Evolutionary conservation across 441 rosid species (phyloP), one percentile per base, ranked within the genome.

Genomic region (Raphanus hybrid): DNA sequence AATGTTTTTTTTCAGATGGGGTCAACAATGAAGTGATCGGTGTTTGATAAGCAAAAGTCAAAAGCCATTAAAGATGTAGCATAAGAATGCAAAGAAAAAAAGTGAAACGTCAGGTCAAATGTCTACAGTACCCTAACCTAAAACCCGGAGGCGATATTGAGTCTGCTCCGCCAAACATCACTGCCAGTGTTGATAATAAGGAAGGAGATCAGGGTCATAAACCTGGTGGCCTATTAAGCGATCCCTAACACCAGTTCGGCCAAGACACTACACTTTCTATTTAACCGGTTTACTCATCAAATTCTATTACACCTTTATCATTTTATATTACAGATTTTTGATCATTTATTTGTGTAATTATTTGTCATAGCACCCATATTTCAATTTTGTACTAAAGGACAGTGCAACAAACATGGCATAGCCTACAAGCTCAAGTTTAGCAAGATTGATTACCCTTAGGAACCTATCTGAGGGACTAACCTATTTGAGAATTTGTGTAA

Each of bases 21-120:
- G 70, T 88, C 99, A 37, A 92, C 92, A 70, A 93, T 96, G 99
- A 96, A 94, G 85, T 81, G 83, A 70, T 88, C 99, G 2, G 92
- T 96, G 65, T 96, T 96, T 68, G 99, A 96, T 77, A 91, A 94
- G 0, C 97, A 91, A 85, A 92, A 98, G 6, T 86, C 92, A 0
- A 92, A 86, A 82, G 97, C 1, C 98, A 12, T 78, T 96, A 48
- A 92, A 71, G 84, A 86, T 82, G 64, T 94, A 97, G 99, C 99
- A 87, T 52, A 91, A 58, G 37, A n/a, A n/a, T n/a, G n/a, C n/a
- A n/a, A n/a, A n/a, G n/a, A n/a, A n/a, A n/a, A n/a, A n/a, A n/a
- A n/a, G n/a, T n/a, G n/a, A n/a, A n/a, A n/a, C n/a, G n/a, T n/a
- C n/a, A n/a, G n/a, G n/a, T n/a, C n/a, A n/a, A n/a, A n/a, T n/a